Conservation (phyloP, 139 green algal genomes). For the Chlorella sp. region DNA sequence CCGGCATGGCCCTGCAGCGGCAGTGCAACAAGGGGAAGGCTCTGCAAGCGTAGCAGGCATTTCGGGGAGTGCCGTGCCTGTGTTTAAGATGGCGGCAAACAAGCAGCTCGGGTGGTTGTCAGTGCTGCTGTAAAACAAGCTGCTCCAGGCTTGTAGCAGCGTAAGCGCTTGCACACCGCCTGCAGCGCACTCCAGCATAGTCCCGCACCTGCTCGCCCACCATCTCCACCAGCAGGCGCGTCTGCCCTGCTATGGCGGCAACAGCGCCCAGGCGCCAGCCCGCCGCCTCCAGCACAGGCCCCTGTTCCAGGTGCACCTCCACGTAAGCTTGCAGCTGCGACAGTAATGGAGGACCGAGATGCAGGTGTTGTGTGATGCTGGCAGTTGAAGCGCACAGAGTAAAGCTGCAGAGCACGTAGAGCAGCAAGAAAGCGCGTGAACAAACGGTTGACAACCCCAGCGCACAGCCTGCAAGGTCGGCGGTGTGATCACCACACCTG, state of each 20-base stretch:
- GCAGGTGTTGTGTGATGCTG: background rate
- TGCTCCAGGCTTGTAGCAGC: no score
- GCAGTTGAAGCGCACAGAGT: background rate
- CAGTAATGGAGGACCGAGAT: background rate
- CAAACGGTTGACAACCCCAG: no score
- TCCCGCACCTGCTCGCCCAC: slow-evolving; percentile 68
- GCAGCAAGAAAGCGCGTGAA: no score
- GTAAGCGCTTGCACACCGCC: no score
- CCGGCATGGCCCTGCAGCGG: slow-evolving; percentile 82
- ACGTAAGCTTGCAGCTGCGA: slow-evolving; percentile 70
- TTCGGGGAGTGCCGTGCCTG: no score
- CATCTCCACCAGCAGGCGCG: slow-evolving; percentile 68
- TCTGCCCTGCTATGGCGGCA: slow-evolving; percentile 87
- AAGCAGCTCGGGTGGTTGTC: background rate
- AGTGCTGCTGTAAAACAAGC: background rate
- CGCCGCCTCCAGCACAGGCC: slow-evolving; percentile 78
- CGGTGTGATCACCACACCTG: background rate
- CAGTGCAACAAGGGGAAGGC: background rate
- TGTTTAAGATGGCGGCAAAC: no score
- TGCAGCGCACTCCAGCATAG: no score
- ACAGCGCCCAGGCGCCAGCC: slow-evolving; percentile 79
- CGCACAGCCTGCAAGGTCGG: no score
- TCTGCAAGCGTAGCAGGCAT: no score
- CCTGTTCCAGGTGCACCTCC: slow-evolving; percentile 97
- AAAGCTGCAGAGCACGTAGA: no score